Percentiles rank a stretch among this genome's conserved stretches.
phyloP scores from a whole-genome alignment of 129 eudicot species.

The Dittrichia graveolens region DNA sequence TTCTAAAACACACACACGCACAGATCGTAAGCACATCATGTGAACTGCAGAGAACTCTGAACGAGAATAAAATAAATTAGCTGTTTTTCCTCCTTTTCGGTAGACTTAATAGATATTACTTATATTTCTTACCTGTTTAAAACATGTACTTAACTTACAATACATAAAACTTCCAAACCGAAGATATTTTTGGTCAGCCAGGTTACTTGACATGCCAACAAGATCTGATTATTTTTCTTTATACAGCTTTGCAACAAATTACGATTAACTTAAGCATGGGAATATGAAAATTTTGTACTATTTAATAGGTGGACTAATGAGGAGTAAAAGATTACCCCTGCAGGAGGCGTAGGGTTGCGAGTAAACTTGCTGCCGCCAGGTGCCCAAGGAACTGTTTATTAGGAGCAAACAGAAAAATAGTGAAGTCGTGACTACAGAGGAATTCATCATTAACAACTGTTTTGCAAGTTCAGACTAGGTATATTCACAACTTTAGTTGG shows the following conservation, averaged over 20 bases:
- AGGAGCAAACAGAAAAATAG: not conserved
- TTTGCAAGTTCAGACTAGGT: not conserved
- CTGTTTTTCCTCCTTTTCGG: not conserved
- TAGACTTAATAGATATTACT: not conserved
- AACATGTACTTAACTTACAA: not conserved
- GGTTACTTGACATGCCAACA: not conserved
- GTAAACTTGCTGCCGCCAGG: conserved; percentile 99
- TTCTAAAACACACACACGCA: not conserved
- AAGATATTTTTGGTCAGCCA: not conserved
- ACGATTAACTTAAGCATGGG: not conserved
- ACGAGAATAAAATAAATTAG: not conserved
- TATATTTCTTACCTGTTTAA: not conserved
- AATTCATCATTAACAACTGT: conserved; percentile 6
- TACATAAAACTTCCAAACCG: not conserved
- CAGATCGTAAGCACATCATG: not conserved
- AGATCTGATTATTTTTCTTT: too few relatives aligned
- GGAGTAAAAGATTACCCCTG: conserved; percentile 65
- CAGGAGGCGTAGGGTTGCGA: conserved; percentile 91
- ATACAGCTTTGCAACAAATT: not conserved
- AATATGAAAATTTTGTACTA: not conserved
- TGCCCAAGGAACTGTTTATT: conserved; percentile 98
- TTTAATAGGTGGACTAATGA: not conserved
- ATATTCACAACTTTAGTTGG: not conserved
- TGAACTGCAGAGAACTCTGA: not conserved
- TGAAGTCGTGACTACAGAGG: not conserved